These are phyloP conservation scores for Sclerotinia glacialis DNA, from an alignment of 2,329 filamentous ascomycete species.

Conservation along the genomic window DNA sequence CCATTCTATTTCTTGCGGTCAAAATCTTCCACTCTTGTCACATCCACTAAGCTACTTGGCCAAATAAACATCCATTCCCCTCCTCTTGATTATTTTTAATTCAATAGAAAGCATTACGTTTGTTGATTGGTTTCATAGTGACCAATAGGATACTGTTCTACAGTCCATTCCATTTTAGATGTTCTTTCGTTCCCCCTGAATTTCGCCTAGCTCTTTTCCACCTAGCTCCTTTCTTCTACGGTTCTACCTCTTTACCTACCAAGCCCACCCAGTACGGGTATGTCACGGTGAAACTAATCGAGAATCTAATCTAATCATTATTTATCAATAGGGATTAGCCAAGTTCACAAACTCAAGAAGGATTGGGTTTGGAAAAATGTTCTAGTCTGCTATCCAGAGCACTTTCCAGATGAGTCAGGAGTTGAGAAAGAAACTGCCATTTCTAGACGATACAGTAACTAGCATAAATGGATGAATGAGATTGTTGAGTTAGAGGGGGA, in stretches of 20 bases:
- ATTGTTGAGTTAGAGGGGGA: neutral
- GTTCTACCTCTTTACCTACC: neutral
- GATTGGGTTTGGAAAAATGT: too few relatives aligned
- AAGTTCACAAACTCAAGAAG: too few relatives aligned
- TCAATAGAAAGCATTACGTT: accelerated
- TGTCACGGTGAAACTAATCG: neutral
- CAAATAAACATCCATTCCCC: neutral
- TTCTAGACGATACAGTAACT: too few relatives aligned
- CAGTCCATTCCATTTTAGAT: neutral
- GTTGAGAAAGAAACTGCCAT: too few relatives aligned
- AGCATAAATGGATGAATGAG: too few relatives aligned
- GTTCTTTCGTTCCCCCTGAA: neutral
- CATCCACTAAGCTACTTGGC: too few relatives aligned
- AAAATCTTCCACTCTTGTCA: too few relatives aligned
- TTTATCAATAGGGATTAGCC: too few relatives aligned
- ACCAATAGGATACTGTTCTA: neutral
- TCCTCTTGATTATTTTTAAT: neutral
- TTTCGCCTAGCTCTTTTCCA: neutral
- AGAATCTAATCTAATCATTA: neutral
- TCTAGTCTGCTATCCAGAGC: neutral
- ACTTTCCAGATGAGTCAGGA: neutral
- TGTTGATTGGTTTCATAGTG: accelerated
- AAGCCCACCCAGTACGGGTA: too few relatives aligned
- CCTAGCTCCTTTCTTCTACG: neutral
- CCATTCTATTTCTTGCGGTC: too few relatives aligned